phyloP scores from a whole-genome alignment of 2,329 filamentous ascomycete species.

The Pseudocercospora crystallina region DNA sequence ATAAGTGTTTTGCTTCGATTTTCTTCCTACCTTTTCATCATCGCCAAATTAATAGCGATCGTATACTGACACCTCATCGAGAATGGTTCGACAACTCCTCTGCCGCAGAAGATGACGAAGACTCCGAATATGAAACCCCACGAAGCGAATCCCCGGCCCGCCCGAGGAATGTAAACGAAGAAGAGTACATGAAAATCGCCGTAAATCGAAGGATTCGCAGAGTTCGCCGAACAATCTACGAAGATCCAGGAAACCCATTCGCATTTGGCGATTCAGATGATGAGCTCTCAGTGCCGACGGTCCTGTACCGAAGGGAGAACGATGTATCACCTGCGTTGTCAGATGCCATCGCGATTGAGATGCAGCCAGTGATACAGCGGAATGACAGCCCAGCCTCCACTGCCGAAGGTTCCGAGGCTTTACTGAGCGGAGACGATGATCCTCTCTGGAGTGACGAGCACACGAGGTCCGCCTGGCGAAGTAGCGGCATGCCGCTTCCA shows the following conservation, averaged over 20 bases:
- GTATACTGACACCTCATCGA: background rate
- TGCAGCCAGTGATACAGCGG: no score
- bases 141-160: slow-evolving; percentile 10
- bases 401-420: no score
- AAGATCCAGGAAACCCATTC: slow-evolving; percentile 31
- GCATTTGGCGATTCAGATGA: background rate
- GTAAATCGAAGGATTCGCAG: slow-evolving; percentile 13
- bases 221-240: slow-evolving; percentile 28
- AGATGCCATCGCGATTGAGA: no score
- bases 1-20: background rate
- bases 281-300: background rate
- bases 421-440: no score
- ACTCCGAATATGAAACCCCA: background rate
- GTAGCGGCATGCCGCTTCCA: background rate
- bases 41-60: background rate
- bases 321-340: background rate
- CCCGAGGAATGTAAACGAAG: slow-evolving; percentile 16
- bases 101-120: background rate
- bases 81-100: slow-evolving; percentile 13
- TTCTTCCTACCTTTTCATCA: background rate
- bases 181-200: slow-evolving; percentile 22
- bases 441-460: no score
- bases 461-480: no score
- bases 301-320: background rate
- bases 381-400: no score